Percentiles rank a stretch among this genome's conserved stretches.
phyloP scores from a whole-genome alignment of 2,329 filamentous ascomycete species.

The Colletotrichum acutatum region DNA sequence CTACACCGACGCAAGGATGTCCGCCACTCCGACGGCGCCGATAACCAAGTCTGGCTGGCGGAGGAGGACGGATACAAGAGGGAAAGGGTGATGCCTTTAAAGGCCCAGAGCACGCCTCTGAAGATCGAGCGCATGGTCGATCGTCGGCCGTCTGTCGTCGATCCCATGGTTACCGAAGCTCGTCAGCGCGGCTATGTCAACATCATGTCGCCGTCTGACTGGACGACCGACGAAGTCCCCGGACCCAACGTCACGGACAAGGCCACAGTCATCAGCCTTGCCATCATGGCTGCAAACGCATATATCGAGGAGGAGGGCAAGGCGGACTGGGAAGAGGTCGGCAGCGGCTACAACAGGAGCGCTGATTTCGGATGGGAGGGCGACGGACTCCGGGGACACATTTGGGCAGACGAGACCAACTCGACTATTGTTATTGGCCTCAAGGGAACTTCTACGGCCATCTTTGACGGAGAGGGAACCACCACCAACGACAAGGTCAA shows the following conservation, averaged over 20 bases:
- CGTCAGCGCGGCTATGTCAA: slow-evolving; percentile 75
- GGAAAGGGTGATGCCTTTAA: slow-evolving; percentile 63
- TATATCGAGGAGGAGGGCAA: slow-evolving; percentile 80
- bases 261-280: slow-evolving; percentile 83
- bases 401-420: slow-evolving; percentile 89
- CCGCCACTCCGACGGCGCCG: slow-evolving; percentile 59
- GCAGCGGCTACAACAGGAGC: slow-evolving; percentile 83
- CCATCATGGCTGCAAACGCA: slow-evolving; percentile 88
- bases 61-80: slow-evolving; percentile 67
- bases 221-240: slow-evolving; percentile 82
- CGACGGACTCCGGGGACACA: slow-evolving; percentile 90
- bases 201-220: slow-evolving; percentile 77
- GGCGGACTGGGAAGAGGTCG: slow-evolving; percentile 86
- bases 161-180: slow-evolving; percentile 80
- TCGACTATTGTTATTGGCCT: slow-evolving; percentile 90
- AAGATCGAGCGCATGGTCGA: slow-evolving; percentile 86
- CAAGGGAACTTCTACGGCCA: slow-evolving; percentile 89
- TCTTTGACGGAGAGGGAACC: slow-evolving; percentile 96
- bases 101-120: slow-evolving; percentile 71
- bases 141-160: slow-evolving; percentile 79
- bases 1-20: slow-evolving; percentile 85
- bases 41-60: slow-evolving; percentile 67
- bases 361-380: slow-evolving; percentile 92
- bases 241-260: slow-evolving; percentile 89
- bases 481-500: slow-evolving; percentile 98